Conservation (phyloP, 2,329 filamentous ascomycete species). For the Cadophora sp. region DNA sequence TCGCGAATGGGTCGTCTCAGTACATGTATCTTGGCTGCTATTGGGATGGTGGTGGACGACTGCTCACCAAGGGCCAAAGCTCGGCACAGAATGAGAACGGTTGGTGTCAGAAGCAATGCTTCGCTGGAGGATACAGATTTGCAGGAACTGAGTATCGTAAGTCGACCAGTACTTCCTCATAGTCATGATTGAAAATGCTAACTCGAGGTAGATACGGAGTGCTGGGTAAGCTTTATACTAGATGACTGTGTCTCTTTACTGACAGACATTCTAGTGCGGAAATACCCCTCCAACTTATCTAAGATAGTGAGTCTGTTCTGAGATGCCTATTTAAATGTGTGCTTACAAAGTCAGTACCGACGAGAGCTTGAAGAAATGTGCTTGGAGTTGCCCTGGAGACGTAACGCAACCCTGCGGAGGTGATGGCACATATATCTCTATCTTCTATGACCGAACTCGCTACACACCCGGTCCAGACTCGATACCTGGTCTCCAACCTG, state of each 20-base stretch:
- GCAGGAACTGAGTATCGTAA: conserved; percentile 46
- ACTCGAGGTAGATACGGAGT: conserved; percentile 35
- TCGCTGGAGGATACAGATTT: conserved; percentile 42
- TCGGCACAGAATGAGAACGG: conserved; percentile 45
- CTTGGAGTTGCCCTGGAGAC: conserved; percentile 34
- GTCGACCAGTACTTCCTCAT: neutral
- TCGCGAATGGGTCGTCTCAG: conserved; percentile 42
- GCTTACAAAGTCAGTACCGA: conserved; percentile 29
- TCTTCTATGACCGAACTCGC: conserved; percentile 43
- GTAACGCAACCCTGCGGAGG: conserved; percentile 38
- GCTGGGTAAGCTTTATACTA: conserved; percentile 30
- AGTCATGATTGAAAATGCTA: neutral
- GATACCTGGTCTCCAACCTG: conserved; percentile 25
- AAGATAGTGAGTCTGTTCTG: conserved; percentile 33
- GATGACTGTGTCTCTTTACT: neutral
- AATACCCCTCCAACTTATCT: conserved; percentile 36
- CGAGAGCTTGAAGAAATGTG: conserved; percentile 36
- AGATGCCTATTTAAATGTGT: neutral
- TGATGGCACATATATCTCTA: conserved; percentile 44
- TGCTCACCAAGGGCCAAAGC: conserved; percentile 43
- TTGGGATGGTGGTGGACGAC: conserved; percentile 47
- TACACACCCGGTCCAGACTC: conserved; percentile 37
- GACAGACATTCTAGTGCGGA: conserved; percentile 34
- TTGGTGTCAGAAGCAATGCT: conserved; percentile 44
- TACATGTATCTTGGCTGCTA: conserved; percentile 51